phyloP scores from a whole-genome alignment of 331 rosid species.

The Quercus tomentella region DNA sequence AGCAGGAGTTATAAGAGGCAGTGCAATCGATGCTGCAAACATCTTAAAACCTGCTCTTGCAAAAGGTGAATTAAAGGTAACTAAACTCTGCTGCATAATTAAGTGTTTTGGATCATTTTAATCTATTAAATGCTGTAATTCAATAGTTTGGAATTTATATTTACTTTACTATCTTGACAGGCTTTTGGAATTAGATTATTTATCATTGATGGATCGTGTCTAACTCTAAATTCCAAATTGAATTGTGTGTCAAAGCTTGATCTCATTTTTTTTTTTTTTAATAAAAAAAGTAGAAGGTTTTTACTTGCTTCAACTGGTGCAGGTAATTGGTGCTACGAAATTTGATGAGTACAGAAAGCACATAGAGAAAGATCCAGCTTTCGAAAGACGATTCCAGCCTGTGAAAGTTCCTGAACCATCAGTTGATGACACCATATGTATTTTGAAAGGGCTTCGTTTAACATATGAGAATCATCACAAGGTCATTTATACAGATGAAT shows the following conservation, averaged over 20 bases:
- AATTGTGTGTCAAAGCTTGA: too few relatives aligned
- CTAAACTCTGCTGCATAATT: too few relatives aligned
- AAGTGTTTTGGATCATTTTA: too few relatives aligned
- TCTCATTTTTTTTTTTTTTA: too few relatives aligned
- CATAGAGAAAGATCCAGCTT: conserved; percentile 84
- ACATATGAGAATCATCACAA: conserved; percentile 87
- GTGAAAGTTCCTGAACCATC: conserved; percentile 88
- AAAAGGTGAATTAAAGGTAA: conserved; percentile 82
- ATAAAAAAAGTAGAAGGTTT: too few relatives aligned
- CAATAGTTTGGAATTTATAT: too few relatives aligned
- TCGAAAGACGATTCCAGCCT: conserved; percentile 81
- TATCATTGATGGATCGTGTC: too few relatives aligned
- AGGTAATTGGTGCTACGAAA: conserved; percentile 87
- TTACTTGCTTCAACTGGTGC: conserved; percentile 8
- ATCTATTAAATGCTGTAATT: too few relatives aligned
- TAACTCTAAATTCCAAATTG: too few relatives aligned
- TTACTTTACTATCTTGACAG: too few relatives aligned
- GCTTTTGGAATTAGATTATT: too few relatives aligned
- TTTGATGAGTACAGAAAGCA: conserved; percentile 85
- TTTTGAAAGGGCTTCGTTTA: conserved; percentile 75
- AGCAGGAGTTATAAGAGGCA: conserved; percentile 90
- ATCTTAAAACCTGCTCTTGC: conserved; percentile 82
- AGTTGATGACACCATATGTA: conserved; percentile 68
- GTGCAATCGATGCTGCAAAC: conserved; percentile 85
- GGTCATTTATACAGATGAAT: conserved; percentile 78